These are phyloP conservation scores for Asterophora parasitica DNA, from an alignment of 768 basidiomycete genomes.

Conservation along the genomic window DNA sequence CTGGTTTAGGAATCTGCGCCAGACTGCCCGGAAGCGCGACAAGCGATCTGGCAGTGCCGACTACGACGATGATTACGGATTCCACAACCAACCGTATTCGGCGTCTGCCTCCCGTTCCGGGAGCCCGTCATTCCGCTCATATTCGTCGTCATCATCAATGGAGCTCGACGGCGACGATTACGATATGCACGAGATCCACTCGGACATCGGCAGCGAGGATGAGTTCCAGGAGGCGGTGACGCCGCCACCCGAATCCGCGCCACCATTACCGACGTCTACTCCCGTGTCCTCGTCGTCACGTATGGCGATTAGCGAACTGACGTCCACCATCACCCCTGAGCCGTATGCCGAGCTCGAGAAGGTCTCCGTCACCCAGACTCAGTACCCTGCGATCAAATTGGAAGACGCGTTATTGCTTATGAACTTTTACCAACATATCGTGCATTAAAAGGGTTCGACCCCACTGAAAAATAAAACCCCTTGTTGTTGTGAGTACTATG, in stretches of 20 bases:
- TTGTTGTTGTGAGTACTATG: conserved; percentile 5
- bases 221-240: conserved; percentile 73
- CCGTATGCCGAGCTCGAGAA: conserved; percentile 48
- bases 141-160: conserved; percentile 49
- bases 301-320: conserved; percentile 26
- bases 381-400: conserved; percentile 53
- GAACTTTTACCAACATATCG: conserved; percentile 66
- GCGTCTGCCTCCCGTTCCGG: conserved; percentile 48
- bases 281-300: conserved; percentile 25
- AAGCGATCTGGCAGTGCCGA: conserved; percentile 44
- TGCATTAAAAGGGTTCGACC: conserved; percentile 35
- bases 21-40: conserved; percentile 71
- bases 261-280: conserved; percentile 27
- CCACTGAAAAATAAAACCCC: conserved; percentile 3
- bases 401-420: conserved; percentile 74
- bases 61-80: conserved; percentile 43
- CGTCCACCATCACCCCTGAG: conserved; percentile 34
- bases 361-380: conserved; percentile 32
- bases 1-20: conserved; percentile 83
- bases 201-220: conserved; percentile 63
- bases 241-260: conserved; percentile 53
- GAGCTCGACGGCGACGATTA: conserved; percentile 46
- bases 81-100: conserved; percentile 34
- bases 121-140: conserved; percentile 46
- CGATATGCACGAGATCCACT: conserved; percentile 36